Base-by-base conservation (phyloP, 768 basidiomycete species). In the Cystobasidium onofrii region DNA sequence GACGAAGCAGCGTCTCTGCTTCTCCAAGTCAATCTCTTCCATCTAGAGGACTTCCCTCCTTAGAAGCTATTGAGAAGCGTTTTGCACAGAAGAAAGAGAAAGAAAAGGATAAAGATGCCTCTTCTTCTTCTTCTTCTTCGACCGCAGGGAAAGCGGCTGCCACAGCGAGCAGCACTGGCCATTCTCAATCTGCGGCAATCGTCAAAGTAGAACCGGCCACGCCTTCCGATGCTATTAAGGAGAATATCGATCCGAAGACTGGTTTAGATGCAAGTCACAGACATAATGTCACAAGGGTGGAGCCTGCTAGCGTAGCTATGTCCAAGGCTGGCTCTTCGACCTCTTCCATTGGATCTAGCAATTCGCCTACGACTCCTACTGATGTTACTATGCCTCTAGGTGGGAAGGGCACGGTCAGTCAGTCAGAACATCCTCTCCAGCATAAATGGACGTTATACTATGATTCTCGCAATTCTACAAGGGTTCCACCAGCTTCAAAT, bases 391-490 rank as follows among this genome's bases (percentile, higher is more conserved):
- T 23, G 57, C 57, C 57, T 20, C 23, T 34, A 4, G 31, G 57
- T 27, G 29, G 15, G 25, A 60, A 27, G 31, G 57, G 57, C 10
- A 29, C 57, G 13, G n/a, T n/a, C n/a, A 25, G 6, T 13, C 10
- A 60, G 33, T 39, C 13, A 54, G 66, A 76, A 60, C 92, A 92
- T 80, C 92, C 92, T 6, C 83, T 95, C 29, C 89, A 91, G 78
- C 89, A 88, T 80, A 80, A 86, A 46, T 95, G 92, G 92, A 93
- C 90, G 15, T 85, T 95, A 75, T 96, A 87, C 81, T 91, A 92
- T 81, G 93, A 96, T 80, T 86, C 88, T 74, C 89, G 89, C 81
- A 84, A 82, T 70, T 86, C 89, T 2, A 23, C 64, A 74, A 17
- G 43, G 71, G 23, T 69, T 34, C 34, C 86, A 82, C 76, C 82